phyloP scores from a whole-genome alignment of 1,139 yeast species.

The Yamadazyma triangularis region DNA sequence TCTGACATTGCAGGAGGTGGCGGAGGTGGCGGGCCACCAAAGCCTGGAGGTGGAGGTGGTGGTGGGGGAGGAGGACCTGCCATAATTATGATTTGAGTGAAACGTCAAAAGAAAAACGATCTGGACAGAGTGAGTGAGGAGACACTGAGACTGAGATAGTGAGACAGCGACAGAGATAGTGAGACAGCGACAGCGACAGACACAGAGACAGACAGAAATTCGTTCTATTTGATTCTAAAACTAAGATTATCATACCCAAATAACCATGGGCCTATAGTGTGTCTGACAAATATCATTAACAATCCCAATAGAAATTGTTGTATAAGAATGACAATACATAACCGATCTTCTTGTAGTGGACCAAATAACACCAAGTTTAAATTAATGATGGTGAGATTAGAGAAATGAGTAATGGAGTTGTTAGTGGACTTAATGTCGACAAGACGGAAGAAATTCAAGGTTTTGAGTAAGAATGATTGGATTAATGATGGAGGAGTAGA shows the following conservation, averaged over 20 bases:
- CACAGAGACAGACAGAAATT: too few species aligned
- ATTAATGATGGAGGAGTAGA: constrained; percentile 4
- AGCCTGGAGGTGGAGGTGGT: constrained; percentile 13
- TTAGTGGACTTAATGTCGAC: constrained; percentile 46
- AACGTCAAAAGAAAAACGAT: too few species aligned
- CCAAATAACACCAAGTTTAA: constrained; percentile 81
- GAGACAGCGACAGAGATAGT: too few species aligned
- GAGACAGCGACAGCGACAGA: too few species aligned
- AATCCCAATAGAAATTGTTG: constrained; percentile 67
- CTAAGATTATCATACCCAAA: constrained; percentile 84
- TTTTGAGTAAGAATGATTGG: constrained; percentile 14
- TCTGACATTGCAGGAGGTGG: constrained; percentile 17
- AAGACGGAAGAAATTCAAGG: constrained; percentile 18
- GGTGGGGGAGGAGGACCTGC: constrained; percentile 16
- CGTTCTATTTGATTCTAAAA: constrained; percentile 34
- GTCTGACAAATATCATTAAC: constrained; percentile 67
- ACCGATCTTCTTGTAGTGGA: constrained; percentile 77
- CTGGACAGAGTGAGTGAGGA: too few species aligned
- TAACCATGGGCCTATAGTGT: constrained; percentile 77
- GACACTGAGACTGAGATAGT: too few species aligned
- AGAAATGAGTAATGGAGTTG: constrained; percentile 46
- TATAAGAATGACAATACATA: constrained; percentile 56
- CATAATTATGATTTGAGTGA: constrained; percentile 3
- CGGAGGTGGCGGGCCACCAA: constrained; percentile 32
- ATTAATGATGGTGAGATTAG: constrained; percentile 86